phyloP scores from a whole-genome alignment of 2,329 filamentous ascomycete genomes.

The Ceratocystis smalleyi region DNA sequence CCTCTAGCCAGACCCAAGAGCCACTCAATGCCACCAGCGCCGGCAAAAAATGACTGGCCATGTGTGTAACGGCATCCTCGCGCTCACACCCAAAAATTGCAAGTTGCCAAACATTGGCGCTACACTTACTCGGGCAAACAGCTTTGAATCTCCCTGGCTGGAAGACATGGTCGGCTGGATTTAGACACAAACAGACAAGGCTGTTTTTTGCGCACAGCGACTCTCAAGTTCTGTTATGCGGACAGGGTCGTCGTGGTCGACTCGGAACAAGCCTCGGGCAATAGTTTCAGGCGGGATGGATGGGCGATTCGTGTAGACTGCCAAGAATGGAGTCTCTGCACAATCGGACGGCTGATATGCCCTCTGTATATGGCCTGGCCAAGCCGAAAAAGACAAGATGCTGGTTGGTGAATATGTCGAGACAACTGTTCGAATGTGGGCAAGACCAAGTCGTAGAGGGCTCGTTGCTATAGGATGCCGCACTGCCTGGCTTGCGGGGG shows the following conservation, averaged over 20 bases:
- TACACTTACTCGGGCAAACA: slow-evolving; percentile 80
- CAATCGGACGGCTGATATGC: too few species aligned
- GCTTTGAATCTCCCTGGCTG: slow-evolving; percentile 76
- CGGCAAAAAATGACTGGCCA: not conserved
- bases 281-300: too few species aligned
- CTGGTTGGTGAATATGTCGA: too few species aligned
- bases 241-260: not conserved
- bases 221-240: not conserved
- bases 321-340: too few species aligned
- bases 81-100: not conserved
- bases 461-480: too few species aligned
- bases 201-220: not conserved
- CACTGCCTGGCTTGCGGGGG: too few species aligned
- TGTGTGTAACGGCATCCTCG: not conserved
- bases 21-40: not conserved
- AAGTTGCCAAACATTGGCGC: not conserved
- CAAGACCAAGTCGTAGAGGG: too few species aligned
- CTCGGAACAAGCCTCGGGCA: too few species aligned
- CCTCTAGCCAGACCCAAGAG: not conserved
- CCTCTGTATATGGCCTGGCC: too few species aligned
- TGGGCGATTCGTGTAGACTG: too few species aligned
- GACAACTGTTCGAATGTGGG: too few species aligned
- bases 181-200: not conserved
- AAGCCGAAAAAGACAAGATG: too few species aligned
- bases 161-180: slow-evolving; percentile 2